Conservation (phyloP, 352 stramenopile species). For the Elongisporangium prolatum region DNA sequence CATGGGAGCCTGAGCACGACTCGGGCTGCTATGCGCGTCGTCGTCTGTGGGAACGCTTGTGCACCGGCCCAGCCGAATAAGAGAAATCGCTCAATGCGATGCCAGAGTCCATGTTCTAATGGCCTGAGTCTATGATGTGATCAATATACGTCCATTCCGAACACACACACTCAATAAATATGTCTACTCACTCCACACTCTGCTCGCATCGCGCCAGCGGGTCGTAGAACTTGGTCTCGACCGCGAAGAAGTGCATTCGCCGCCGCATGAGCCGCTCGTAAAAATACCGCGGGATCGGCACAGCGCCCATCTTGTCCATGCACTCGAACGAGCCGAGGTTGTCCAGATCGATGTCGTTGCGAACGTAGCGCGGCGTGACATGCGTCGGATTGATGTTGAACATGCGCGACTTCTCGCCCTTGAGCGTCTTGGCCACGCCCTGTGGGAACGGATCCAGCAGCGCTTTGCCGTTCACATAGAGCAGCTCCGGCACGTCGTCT, state of each 20-base stretch:
- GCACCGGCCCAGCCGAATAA: background rate
- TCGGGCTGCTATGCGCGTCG: constrained; percentile 40
- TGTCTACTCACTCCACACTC: background rate
- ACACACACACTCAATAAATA: background rate
- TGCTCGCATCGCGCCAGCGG: constrained; percentile 12
- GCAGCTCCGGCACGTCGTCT: constrained; percentile 15
- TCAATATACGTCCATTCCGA: background rate
- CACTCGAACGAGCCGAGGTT: constrained; percentile 35
- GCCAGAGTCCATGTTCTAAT: too few relatives aligned
- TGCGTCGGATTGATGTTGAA: constrained; percentile 38
- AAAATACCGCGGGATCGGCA: constrained; percentile 28
- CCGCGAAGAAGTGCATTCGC: constrained; percentile 40
- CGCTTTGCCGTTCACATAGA: constrained; percentile 25
- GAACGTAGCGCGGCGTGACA: constrained; percentile 23
- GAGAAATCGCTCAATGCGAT: background rate
- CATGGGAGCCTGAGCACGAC: constrained; percentile 3
- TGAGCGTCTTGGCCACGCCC: constrained; percentile 24
- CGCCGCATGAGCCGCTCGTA: constrained; percentile 30
- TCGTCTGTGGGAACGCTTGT: constrained; percentile 44
- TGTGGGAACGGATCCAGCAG: constrained; percentile 33
- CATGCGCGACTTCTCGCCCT: constrained; percentile 27
- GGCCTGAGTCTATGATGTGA: background rate
- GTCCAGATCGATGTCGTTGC: constrained; percentile 17
- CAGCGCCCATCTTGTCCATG: constrained; percentile 34
- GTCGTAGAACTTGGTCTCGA: constrained; percentile 34